Evolutionary conservation across 352 stramenopile species (phyloP), one percentile per base, ranked within the genome.

Genomic region (Pythium folliculosum): DNA sequence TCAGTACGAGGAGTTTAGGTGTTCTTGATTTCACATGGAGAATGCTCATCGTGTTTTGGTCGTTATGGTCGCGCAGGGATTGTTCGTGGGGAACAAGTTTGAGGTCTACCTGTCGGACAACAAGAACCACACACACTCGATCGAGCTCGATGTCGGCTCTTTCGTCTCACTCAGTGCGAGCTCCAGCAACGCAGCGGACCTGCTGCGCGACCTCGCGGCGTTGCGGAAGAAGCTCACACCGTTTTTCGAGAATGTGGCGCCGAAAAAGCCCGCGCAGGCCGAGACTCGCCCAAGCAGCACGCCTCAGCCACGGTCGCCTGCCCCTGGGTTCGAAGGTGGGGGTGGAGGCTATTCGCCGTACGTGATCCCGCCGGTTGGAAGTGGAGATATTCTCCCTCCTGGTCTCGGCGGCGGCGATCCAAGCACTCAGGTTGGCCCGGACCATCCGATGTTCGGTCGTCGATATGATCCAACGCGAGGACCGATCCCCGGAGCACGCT

Each of bases 21-120:
- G 40, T 21, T 21, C n/a, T 2, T 47, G 37, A 16, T 43, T 9
- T n/a, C 1, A 21, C 40, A 5, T n/a, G 17, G n/a, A n/a, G n/a
- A n/a, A 47, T 3, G 14, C 17, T 47, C 40, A 16, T 47, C 6
- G 3, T 40, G 8, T 40, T 21, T 19, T 47, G 40, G 40, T 21
- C 6, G 10, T 43, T 7, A 7, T 43, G 13, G 47, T 45, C 9
- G 17, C 40, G 10, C 38, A 95, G 86, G 81, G 77, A 17, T 58
- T 95, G 43, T 91, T 89, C 62, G 82, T 95, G 47, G 78, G 82
- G 23, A 79, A 73, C 53, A 93, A 89, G 62, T 87, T 95, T 23
- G 81, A 92, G 60, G 73, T 93, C 45, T 93, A 93, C 69, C 67
- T 95, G 17, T 91, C 82, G 4, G 78, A 89, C 23, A 66, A 84